phyloP scores from a whole-genome alignment of 257 asterid species.

The Gardenia jasminoides region DNA sequence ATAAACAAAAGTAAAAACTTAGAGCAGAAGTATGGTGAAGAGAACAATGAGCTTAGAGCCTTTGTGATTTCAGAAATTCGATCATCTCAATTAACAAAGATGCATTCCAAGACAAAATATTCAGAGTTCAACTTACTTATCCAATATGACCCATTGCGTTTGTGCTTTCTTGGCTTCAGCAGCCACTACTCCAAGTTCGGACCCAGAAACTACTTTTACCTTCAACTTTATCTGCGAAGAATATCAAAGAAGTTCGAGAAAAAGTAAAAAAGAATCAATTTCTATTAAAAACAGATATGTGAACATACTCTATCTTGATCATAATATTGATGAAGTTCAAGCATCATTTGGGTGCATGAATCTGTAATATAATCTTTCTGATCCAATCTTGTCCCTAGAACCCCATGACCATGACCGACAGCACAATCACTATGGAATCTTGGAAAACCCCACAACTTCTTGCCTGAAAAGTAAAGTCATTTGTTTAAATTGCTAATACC shows the following conservation, averaged over 20 bases:
- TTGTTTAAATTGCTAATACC: slow-evolving; percentile 10
- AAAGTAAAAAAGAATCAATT: neutral
- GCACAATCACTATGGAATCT: slow-evolving; percentile 60
- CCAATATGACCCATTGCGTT: slow-evolving; percentile 78
- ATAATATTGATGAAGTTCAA: slow-evolving; percentile 53
- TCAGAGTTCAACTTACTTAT: slow-evolving; percentile 54
- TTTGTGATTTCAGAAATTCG: neutral
- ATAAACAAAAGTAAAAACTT: neutral
- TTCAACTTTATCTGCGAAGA: slow-evolving; percentile 56
- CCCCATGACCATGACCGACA: slow-evolving; percentile 35
- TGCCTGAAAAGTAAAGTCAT: slow-evolving; percentile 37
- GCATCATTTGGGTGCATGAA: slow-evolving; percentile 61
- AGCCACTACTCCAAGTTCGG: slow-evolving; percentile 68
- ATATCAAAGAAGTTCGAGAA: slow-evolving; percentile 3
- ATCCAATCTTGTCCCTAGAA: slow-evolving; percentile 53
- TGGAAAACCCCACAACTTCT: slow-evolving; percentile 54
- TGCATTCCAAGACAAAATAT: slow-evolving; percentile 7
- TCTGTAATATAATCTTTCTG: slow-evolving; percentile 69
- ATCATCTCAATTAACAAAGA: neutral
- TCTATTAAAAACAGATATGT: neutral
- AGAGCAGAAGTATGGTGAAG: neutral
- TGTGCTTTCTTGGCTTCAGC: slow-evolving; percentile 69
- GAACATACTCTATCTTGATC: slow-evolving; percentile 63
- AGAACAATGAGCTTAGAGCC: neutral
- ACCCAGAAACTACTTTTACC: slow-evolving; percentile 62